These are phyloP conservation scores for Penicillium flavigenum DNA, from an alignment of 495 filamentous ascomycete species.

Conservation along the genomic window DNA sequence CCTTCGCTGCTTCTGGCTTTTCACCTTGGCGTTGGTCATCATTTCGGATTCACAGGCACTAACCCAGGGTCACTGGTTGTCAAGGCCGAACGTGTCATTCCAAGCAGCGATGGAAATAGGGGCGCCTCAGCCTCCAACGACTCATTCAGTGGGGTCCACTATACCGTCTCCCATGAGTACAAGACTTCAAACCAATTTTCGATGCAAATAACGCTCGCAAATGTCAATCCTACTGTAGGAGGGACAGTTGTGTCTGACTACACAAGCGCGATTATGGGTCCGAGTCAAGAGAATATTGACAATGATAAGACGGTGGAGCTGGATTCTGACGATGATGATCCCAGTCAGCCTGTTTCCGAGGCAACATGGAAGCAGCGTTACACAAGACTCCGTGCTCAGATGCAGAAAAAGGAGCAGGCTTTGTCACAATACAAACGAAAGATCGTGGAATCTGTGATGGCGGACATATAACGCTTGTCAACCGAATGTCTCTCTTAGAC, in stretches of 20 bases:
- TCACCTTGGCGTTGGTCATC: constrained; percentile 41
- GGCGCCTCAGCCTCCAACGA: constrained; percentile 1
- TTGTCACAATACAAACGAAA: constrained; percentile 52
- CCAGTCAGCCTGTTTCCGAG: constrained; percentile 28
- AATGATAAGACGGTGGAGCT: constrained; percentile 26
- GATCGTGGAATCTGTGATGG: constrained; percentile 59
- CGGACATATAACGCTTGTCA: constrained; percentile 36
- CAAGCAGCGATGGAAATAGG: neutral
- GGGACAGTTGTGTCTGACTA: constrained; percentile 13
- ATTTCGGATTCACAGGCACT: constrained; percentile 34
- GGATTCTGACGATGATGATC: constrained; percentile 36
- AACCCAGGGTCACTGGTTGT: constrained; percentile 27
- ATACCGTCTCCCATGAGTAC: constrained; percentile 36
- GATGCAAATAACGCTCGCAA: constrained; percentile 34
- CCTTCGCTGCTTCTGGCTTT: constrained; percentile 32
- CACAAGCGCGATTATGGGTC: constrained; percentile 7
- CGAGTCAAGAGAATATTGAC: constrained; percentile 22
- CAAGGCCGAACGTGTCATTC: constrained; percentile 18
- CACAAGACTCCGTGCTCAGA: constrained; percentile 47
- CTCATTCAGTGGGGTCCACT: constrained; percentile 9
- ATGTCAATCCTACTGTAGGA: constrained; percentile 23
- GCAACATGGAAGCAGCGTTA: constrained; percentile 48
- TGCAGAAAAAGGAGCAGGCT: constrained; percentile 52
- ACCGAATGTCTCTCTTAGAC: neutral
- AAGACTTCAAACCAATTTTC: constrained; percentile 28